Evolutionary conservation across 371 early-diverging fungal species (phyloP).

Genomic region (Encephalitozoon romaleae): DNA sequence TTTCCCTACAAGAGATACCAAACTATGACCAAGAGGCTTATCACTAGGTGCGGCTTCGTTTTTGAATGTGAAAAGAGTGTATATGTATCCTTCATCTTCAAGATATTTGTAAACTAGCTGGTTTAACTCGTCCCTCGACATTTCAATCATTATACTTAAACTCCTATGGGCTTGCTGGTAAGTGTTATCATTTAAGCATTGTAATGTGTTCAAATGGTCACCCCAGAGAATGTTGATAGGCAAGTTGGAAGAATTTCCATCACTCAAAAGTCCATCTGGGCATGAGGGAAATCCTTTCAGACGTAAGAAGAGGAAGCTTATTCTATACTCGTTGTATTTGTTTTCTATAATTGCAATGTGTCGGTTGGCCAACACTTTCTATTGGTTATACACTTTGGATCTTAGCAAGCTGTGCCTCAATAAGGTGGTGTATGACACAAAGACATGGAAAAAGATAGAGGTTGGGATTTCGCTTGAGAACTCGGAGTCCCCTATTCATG

Average conservation of each 20-base stretch:
- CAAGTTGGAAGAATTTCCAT: conserved; percentile 12
- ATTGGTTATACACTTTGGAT: not conserved
- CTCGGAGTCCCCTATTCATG: not conserved
- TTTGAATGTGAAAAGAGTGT: conserved; percentile 22
- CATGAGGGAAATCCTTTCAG: not conserved
- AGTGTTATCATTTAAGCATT: not conserved
- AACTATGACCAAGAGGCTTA: not conserved
- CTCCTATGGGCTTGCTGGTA: not conserved
- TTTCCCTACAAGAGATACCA: not conserved
- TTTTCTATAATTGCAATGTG: not conserved
- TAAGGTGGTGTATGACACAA: conserved; percentile 6
- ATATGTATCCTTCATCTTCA: conserved; percentile 10
- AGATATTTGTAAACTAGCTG: conserved; percentile 23
- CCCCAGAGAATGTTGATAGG: not conserved
- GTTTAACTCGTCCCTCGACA: conserved; percentile 31
- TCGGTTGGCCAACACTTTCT: not conserved
- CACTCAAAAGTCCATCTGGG: not conserved
- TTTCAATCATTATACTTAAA: conserved; percentile 13
- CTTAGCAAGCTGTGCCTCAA: not conserved
- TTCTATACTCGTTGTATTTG: not conserved
- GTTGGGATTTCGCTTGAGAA: not conserved
- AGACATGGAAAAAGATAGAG: conserved; percentile 1
- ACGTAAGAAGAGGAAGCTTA: not conserved
- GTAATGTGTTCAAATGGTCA: not conserved
- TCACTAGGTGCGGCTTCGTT: not conserved